Evolutionary conservation across 2,329 filamentous ascomycete genomes (phyloP).

Genomic region (Aspergillus quadricinctus): DNA sequence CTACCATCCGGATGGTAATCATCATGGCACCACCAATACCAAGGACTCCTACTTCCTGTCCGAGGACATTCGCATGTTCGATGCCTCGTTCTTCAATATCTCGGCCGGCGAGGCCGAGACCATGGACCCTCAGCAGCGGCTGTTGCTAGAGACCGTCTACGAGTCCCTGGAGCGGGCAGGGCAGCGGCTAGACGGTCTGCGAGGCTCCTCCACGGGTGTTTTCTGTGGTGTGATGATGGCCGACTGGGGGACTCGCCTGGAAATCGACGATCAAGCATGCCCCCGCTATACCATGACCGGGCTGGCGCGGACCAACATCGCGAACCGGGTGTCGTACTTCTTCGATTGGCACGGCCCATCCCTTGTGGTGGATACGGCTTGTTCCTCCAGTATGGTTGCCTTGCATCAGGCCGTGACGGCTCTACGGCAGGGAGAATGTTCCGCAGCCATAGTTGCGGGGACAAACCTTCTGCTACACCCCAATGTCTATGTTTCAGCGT

Average conservation of each 20-base stretch:
- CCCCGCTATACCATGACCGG: neutral
- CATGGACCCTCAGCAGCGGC: constrained; percentile 5
- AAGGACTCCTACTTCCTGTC: constrained; percentile 1
- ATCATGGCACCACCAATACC: constrained; percentile 1
- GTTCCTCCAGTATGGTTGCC: neutral
- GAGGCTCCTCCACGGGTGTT: neutral
- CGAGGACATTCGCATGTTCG: constrained; percentile 2
- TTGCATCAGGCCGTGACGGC: neutral
- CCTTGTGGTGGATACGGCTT: neutral
- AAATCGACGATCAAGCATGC: neutral
- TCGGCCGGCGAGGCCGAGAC: constrained; percentile 4
- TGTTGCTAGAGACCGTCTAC: constrained; percentile 7
- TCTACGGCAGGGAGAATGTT: neutral
- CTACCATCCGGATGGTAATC: constrained; percentile 2
- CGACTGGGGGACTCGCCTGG: neutral
- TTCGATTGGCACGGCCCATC: neutral
- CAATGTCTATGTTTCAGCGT: neutral
- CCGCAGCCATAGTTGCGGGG: neutral
- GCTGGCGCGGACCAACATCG: neutral
- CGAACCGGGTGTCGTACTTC: neutral
- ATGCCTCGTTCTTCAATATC: constrained; percentile 7
- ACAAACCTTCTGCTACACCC: neutral
- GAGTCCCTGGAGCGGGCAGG: constrained; percentile 6
- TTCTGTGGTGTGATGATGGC: neutral
- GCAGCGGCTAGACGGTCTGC: neutral